Base-by-base conservation (phyloP, 192 early-diverging fungal species). In the Rhizophagus prolifer region DNA sequence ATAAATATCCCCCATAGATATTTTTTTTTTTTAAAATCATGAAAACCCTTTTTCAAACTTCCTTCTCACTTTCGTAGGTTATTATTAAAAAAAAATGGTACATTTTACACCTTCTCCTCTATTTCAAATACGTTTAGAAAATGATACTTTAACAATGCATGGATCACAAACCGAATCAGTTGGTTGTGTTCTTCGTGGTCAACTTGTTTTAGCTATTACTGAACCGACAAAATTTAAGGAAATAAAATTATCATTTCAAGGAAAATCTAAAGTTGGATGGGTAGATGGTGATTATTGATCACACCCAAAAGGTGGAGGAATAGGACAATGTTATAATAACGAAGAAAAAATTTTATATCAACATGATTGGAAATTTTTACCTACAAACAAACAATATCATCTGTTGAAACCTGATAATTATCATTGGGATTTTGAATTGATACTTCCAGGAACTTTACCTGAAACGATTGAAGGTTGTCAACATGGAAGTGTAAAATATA, bases 401-500 rank as follows among this genome's bases (percentile, higher is more conserved):
- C 38, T 68, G n/a, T 73, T 87, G 59, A 62, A 74, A 21, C 72
- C 82, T 12, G 79, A 78, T 44, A 79, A 63, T 59, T 76, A 86
- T 60, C 77, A 54, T 30, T 90, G 81, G 81, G 76, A 79, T 28
- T 91, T 91, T 65, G 89, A 90, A 61, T 31, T 90, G 41, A 72
- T 82, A 12, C n/a, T 91, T 2, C 81, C 84, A 12, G 90, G 90
- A 13, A 72, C 86, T 34, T 77, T 90, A 58, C 90, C 90, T 7
- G 90, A 91, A 75, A 86, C 90, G 0, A 81, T 85, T 13, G 80
- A 83, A 23, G 84, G 82, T 19, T 75, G 81, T 66, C 79, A 87
- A n/a, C 58, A 84, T 64, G 85, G 86, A n/a, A 78, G 77, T 21
- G 80, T 90, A 9, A 62, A 74, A 3, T 91, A 91, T 70, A 70